Evolutionary conservation across 2,329 filamentous ascomycete genomes (phyloP), one percentile per base, ranked within the genome.

Genomic region (Fusarium sp.): DNA sequence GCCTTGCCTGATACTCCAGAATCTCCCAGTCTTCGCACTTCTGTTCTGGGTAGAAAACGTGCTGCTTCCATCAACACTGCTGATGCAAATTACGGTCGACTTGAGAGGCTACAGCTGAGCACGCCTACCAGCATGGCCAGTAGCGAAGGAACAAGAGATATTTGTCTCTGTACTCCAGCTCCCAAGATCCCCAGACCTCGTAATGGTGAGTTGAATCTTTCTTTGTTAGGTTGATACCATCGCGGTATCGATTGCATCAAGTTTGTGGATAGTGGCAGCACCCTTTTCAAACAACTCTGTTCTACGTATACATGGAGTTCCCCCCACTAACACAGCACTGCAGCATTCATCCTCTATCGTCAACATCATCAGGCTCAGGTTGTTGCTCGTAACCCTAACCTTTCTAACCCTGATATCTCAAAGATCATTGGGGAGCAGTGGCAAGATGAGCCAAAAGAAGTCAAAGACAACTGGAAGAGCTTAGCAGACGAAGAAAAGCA

Each of bases 261-360:
- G 46, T 41, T 52, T 58, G 51, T 58, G 18, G 57, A 58, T 44
- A 57, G 64, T 57, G 52, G 37, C 46, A 56, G 49, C 16, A 48
- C 21, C 42, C 34, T 25, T 41, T 30, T 30, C 34, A 42, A 51
- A 18, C 37, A 55, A 34, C 25, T 26, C 16, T 44, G 10, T 19
- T 34, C 30, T 26, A 18, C 14, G 13, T 16, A 37, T 46, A 5
- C 25, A 34, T n/a, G 25, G 28, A 55, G 31, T 12, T 14, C 23
- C 28, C 26, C 25, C 37, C 19, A 44, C 77, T 81, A 60, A 81
- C 73, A 11, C 12, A 28, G 12, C 34, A 37, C 62, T 79, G 76
- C 78, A 99, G 96, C 95, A 52, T 99, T 99, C 83, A 99, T 99
- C 72, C 86, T 99, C 74, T 99, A 97, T 83, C 93, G 96, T 41